A percentile compares a stretch with the other conserved stretches of the same genome.
These are phyloP conservation scores for Aspergillus felis DNA, from an alignment of 2,329 filamentous ascomycete species.

Conservation along the genomic window DNA sequence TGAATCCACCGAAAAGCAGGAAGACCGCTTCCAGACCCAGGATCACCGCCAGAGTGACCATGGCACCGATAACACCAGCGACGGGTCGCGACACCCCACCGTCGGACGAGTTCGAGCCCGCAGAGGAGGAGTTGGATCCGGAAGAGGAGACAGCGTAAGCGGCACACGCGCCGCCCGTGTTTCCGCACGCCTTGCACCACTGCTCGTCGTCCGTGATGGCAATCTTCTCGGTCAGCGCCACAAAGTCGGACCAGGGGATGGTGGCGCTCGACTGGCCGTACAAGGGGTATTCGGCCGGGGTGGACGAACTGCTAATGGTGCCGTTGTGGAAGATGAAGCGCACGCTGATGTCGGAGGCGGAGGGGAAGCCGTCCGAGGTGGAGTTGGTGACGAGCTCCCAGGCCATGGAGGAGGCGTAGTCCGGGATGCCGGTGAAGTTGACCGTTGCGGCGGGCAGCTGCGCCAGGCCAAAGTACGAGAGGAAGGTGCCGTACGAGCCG, in stretches of 20 bases:
- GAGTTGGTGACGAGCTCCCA: slow-evolving; percentile 67
- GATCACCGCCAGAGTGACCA: slow-evolving; percentile 64
- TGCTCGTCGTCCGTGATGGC: slow-evolving; percentile 59
- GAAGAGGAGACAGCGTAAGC: slow-evolving; percentile 33
- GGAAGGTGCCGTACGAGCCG: slow-evolving; percentile 59
- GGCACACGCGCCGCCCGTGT: slow-evolving; percentile 64
- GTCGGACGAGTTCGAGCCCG: slow-evolving; percentile 12
- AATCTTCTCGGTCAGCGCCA: slow-evolving; percentile 59
- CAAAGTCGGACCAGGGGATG: slow-evolving; percentile 68
- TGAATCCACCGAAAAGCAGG: slow-evolving; percentile 54
- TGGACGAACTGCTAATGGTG: slow-evolving; percentile 44
- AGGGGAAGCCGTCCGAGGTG: slow-evolving; percentile 39
- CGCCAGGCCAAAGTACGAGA: slow-evolving; percentile 59
- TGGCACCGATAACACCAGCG: slow-evolving; percentile 75
- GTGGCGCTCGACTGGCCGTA: slow-evolving; percentile 54
- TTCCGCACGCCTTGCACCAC: slow-evolving; percentile 76
- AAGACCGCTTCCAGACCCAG: slow-evolving; percentile 53
- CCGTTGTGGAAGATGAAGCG: slow-evolving; percentile 63
- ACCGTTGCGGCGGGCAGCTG: slow-evolving; percentile 47
- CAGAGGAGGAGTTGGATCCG: slow-evolving; percentile 24
- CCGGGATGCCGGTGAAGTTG: slow-evolving; percentile 72
- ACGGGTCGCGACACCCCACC: slow-evolving; percentile 62
- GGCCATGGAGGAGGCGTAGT: slow-evolving; percentile 76
- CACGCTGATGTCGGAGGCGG: slow-evolving; percentile 50
- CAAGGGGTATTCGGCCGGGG: slow-evolving; percentile 55